Evolutionary conservation across 495 filamentous ascomycete species (phyloP), one percentile per base, ranked within the genome.

Genomic region (Beverwykella pulmonaria): DNA sequence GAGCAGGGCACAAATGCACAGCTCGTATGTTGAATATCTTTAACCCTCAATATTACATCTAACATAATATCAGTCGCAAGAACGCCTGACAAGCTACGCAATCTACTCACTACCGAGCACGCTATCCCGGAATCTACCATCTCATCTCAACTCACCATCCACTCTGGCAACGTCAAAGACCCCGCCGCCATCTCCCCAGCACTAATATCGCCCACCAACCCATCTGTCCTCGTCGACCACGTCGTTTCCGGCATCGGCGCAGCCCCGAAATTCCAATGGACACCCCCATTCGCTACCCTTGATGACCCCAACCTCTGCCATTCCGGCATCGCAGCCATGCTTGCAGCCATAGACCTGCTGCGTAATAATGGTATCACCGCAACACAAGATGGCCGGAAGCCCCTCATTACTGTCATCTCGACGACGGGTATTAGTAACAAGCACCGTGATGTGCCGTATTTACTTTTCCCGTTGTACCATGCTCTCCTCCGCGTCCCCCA

Each of bases 241-340:
- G 73, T 80, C 53, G 22, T 78, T 27, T 73, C 59, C 53, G 74
- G 74, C 47, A 56, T 80, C 20, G 78, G 78, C 26, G 59, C 56
- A 41, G 20, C 20, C 0, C 77, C 77, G 0, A 54, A 39, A 20
- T 62, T 77, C 26, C 57, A 71, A 36, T 78, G 74, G 49, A 44
- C 66, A 0, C 49, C 53, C 1, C 78, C 78, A 10, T 44, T 44
- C 17, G 19, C 74, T 9, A 77, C 71, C 1, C 68, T 86, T 25
- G 78, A 82, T 61, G 84, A 90, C 72, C 82, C 85, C 0, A 70
- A 77, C n/a, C 78, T 88, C 53, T 90, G 88, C 74, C 75, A 81
- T 49, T 77, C 79, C 25, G 83, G 78, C 36, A 81, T 83, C 2
- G 39, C 59, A 0, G 73, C 76, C 6, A 68, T 89, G 14, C 73